Evolutionary conservation across 2,329 filamentous ascomycete species (phyloP).

Genomic region (Hypoxylon sp.): DNA sequence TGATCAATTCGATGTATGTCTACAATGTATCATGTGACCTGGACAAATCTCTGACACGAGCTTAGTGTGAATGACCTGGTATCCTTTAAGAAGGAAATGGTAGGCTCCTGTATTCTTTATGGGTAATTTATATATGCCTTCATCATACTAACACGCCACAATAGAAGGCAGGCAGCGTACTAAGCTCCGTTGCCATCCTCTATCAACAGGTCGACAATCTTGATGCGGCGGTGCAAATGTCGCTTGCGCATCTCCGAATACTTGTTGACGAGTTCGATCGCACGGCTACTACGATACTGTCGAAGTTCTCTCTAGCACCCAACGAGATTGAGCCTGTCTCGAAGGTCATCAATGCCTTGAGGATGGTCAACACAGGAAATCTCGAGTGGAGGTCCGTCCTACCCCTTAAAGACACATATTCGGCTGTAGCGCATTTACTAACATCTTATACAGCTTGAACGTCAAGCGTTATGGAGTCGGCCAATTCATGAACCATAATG

Average conservation of each 20-base stretch:
- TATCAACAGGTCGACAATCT: slow-evolving; percentile 48
- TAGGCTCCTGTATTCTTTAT: slow-evolving; percentile 23
- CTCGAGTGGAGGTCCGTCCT: slow-evolving; percentile 50
- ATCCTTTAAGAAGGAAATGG: slow-evolving; percentile 52
- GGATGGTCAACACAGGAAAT: slow-evolving; percentile 50
- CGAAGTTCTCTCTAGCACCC: slow-evolving; percentile 17
- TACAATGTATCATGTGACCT: background rate
- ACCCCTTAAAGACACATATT: background rate
- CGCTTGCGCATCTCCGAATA: slow-evolving; percentile 45
- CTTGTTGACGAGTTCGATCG: slow-evolving; percentile 48
- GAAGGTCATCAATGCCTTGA: slow-evolving; percentile 44
- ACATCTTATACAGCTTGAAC: slow-evolving; percentile 36
- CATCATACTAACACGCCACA: background rate
- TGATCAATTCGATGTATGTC: slow-evolving; percentile 52
- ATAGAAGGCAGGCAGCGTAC: slow-evolving; percentile 49
- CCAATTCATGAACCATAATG: slow-evolving; percentile 35
- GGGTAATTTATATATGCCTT: background rate
- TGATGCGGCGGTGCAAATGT: slow-evolving; percentile 49
- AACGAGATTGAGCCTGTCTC: slow-evolving; percentile 43
- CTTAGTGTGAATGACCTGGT: slow-evolving; percentile 50
- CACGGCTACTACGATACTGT: slow-evolving; percentile 42
- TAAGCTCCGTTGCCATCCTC: slow-evolving; percentile 52
- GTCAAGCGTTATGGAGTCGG: slow-evolving; percentile 46
- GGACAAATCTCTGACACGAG: slow-evolving; percentile 22
- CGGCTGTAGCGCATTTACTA: slow-evolving; percentile 4